Conservation (phyloP, 345 rosid species). For the Syzygium grande region DNA sequence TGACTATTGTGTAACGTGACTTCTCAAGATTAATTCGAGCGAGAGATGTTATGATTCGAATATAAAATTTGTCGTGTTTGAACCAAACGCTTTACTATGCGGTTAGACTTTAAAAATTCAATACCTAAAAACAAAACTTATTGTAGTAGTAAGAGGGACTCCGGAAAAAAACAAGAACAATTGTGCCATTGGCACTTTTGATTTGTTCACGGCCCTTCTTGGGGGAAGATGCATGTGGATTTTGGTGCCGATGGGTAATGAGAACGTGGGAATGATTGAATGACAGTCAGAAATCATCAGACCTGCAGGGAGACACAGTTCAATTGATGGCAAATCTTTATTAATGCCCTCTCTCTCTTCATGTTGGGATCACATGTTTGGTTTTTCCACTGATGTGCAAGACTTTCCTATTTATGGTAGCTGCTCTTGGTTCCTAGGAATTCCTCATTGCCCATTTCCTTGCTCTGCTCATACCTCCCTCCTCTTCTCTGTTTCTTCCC, state of each 20-base stretch:
- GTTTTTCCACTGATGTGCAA: not conserved
- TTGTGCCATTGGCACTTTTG: conserved; percentile 3
- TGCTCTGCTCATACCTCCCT: not conserved
- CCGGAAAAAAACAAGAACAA: not conserved
- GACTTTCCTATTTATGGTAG: conserved; percentile 1
- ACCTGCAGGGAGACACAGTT: conserved; percentile 12
- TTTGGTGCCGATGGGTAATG: not conserved
- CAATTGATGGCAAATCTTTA: not conserved
- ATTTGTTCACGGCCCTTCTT: conserved; percentile 25
- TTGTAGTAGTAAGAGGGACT: not conserved
- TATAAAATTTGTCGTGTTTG: no score
- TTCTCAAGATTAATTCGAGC: not conserved
- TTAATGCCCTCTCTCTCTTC: not conserved
- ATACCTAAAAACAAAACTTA: not conserved
- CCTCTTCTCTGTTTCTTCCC: not conserved
- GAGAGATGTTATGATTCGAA: not conserved
- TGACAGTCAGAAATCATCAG: conserved; percentile 16
- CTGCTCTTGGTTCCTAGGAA: not conserved
- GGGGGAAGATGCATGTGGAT: conserved; percentile 37
- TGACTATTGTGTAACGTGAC: not conserved
- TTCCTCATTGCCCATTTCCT: not conserved
- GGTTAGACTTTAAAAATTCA: not conserved
- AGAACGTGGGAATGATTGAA: conserved; percentile 66
- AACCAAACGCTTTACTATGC: not conserved
- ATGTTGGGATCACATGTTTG: conserved; percentile 27